Evolutionary conservation across 2,329 filamentous ascomycete species (phyloP).

Genomic region (Talaromyces piceae): DNA sequence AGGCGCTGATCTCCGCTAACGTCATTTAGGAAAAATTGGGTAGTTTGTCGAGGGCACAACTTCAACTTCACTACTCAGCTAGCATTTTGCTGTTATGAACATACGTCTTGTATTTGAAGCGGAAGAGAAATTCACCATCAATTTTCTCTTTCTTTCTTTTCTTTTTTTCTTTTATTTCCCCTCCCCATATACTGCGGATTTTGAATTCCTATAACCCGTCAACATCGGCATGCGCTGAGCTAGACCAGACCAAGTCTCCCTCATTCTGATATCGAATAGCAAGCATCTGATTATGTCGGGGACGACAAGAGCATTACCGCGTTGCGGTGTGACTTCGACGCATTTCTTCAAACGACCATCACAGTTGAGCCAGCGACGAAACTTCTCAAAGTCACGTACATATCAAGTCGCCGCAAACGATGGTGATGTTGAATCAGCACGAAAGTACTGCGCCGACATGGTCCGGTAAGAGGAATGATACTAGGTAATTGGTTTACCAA

Average conservation of each 20-base stretch:
- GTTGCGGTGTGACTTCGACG: background rate
- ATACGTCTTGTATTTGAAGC: too few relatives aligned
- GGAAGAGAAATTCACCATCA: too few relatives aligned
- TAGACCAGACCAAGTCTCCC: too few relatives aligned
- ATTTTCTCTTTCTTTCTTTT: too few relatives aligned
- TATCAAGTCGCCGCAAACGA: constrained; percentile 21
- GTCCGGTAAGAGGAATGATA: constrained; percentile 38
- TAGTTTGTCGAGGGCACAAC: background rate
- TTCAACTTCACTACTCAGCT: background rate
- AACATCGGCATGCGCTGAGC: too few relatives aligned
- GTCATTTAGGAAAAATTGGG: constrained; percentile 15
- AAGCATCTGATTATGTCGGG: constrained; percentile 5
- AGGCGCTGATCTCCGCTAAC: constrained; percentile 19
- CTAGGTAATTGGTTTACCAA: background rate
- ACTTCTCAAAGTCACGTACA: constrained; percentile 19
- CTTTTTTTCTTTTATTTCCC: too few relatives aligned
- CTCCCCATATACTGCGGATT: too few relatives aligned
- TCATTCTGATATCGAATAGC: background rate
- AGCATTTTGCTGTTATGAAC: background rate
- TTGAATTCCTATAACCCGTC: too few relatives aligned
- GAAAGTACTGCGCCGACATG: constrained; percentile 52
- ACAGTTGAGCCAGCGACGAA: constrained; percentile 14
- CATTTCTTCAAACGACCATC: background rate
- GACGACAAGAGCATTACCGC: background rate
- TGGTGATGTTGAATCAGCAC: constrained; percentile 47